Evolutionary conservation across 1,284 basidiomycete genomes (phyloP).

Genomic region (Microstroma glucosiphilum): DNA sequence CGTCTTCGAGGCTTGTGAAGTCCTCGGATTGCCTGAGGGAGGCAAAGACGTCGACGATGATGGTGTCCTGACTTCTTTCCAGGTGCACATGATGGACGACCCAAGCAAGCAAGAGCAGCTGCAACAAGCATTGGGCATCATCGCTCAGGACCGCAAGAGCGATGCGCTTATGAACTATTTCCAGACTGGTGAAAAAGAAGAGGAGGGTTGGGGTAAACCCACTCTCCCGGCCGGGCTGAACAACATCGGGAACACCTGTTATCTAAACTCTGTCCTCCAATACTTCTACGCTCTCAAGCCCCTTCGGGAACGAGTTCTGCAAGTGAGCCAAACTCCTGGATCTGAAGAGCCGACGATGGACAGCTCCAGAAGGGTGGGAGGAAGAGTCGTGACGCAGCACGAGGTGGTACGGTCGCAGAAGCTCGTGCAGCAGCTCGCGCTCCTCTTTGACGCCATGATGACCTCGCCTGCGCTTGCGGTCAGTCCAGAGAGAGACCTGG

Average conservation of each 20-base stretch:
- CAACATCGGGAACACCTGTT: conserved; percentile 88
- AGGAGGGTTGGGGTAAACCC: conserved; percentile 35
- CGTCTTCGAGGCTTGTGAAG: conserved; percentile 5
- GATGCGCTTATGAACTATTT: conserved; percentile 64
- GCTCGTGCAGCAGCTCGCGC: conserved; percentile 68
- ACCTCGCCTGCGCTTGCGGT: conserved; percentile 64
- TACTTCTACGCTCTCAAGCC: conserved; percentile 94
- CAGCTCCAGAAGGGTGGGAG: conserved; percentile 71
- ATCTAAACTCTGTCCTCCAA: conserved; percentile 78
- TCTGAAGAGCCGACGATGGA: conserved; percentile 52
- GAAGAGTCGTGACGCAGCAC: conserved; percentile 68
- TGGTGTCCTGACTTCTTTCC: conserved; percentile 67
- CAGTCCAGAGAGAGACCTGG: conserved; percentile 75
- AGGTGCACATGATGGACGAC: conserved; percentile 66
- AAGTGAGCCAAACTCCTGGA: conserved; percentile 24
- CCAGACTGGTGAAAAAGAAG: conserved; percentile 59
- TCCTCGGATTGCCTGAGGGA: conserved; percentile 66
- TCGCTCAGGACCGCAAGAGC: conserved; percentile 66
- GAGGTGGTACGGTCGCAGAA: conserved; percentile 76
- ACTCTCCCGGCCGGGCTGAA: conserved; percentile 79
- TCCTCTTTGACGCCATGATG: conserved; percentile 72
- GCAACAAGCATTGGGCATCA: conserved; percentile 49
- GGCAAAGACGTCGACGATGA: conserved; percentile 66
- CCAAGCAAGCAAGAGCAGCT: conserved; percentile 39
- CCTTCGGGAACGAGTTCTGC: conserved; percentile 67